Conservation (phyloP, 2,329 filamentous ascomycete genomes). For the Arthrinium phaeospermum region DNA sequence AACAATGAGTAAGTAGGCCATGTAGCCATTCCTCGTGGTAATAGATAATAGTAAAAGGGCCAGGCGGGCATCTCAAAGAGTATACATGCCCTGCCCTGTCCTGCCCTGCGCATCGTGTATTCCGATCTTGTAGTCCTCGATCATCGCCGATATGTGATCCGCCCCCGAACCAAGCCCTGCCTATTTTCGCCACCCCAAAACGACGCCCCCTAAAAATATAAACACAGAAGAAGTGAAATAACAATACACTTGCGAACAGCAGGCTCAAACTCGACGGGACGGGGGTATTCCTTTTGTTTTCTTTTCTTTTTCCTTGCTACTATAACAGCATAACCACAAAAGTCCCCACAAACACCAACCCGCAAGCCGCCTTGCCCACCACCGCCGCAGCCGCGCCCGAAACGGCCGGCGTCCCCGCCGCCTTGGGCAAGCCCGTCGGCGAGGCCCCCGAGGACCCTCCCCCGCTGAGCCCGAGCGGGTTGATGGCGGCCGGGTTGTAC, state of each 20-base stretch:
- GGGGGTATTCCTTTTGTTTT: neutral
- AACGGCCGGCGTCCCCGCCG: neutral
- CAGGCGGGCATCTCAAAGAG: neutral
- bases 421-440: neutral
- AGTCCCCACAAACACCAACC: neutral
- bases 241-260: neutral
- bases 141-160: no score
- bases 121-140: no score
- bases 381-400: neutral
- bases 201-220: neutral
- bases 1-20: neutral
- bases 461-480: neutral
- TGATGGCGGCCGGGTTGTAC: neutral
- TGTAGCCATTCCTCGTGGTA: neutral
- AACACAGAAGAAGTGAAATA: conserved; percentile 3
- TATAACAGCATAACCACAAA: neutral
- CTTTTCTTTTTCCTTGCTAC: neutral
- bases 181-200: neutral
- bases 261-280: neutral
- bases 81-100: no score
- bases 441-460: neutral
- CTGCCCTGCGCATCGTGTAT: no score
- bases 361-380: neutral
- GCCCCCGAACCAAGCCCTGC: neutral
- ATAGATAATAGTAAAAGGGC: neutral